Evolutionary conservation across 1,284 basidiomycete genomes (phyloP).

Genomic region (Ustilago crameri): DNA sequence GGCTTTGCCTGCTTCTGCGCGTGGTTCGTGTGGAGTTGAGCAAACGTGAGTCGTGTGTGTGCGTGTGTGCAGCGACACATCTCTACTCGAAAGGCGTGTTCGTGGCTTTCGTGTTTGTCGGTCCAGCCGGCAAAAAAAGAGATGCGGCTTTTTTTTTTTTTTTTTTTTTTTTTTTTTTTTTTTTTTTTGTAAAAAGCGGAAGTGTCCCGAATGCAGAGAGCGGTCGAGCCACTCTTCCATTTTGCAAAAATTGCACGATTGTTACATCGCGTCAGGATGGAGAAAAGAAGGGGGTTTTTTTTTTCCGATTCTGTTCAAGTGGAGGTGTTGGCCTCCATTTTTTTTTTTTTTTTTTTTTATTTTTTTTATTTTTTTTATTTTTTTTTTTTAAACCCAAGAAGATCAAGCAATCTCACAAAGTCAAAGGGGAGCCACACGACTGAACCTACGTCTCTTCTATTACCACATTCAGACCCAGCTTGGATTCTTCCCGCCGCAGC

Average conservation of each 20-base stretch:
- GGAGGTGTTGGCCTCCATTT: slow-evolving; percentile 22
- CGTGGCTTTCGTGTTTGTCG: slow-evolving; percentile 15
- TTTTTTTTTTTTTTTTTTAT: not conserved
- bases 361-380: too few species aligned
- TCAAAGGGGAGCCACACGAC: too few species aligned
- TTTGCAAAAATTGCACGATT: not conserved
- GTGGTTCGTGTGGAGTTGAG: not conserved
- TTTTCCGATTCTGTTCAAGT: slow-evolving; percentile 9
- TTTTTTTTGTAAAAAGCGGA: too few species aligned
- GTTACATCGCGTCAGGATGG: not conserved
- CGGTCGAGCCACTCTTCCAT: slow-evolving; percentile 30
- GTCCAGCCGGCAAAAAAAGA: too few species aligned
- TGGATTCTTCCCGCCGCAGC: not conserved
- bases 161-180: too few species aligned
- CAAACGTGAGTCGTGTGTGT: not conserved
- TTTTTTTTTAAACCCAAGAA: too few species aligned
- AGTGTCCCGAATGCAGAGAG: not conserved
- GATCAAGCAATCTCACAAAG: too few species aligned
- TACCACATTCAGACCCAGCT: too few species aligned
- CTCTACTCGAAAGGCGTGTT: not conserved
- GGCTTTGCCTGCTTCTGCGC: too few species aligned
- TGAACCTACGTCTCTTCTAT: too few species aligned
- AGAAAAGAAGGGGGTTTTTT: not conserved
- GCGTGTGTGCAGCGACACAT: not conserved
- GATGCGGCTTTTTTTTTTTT: too few species aligned